A percentile compares a stretch with the other conserved stretches of the same genome.
Evolutionary conservation across 345 rosid genomes (phyloP).

Genomic region (Murraya paniculata): DNA sequence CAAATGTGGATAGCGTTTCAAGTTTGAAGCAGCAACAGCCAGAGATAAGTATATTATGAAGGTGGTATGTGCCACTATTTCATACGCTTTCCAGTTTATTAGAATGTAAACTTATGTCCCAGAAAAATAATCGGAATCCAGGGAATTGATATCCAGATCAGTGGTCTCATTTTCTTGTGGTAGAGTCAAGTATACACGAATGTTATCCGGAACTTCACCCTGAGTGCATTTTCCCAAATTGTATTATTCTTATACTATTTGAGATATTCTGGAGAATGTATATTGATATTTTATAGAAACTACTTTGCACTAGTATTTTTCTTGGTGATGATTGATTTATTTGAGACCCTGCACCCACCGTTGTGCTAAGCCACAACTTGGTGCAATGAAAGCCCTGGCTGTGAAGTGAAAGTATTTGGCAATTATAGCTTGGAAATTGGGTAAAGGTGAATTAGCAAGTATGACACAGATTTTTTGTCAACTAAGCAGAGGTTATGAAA

Average conservation of each 20-base stretch:
- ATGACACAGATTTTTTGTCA: too few species aligned
- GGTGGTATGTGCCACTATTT: neutral
- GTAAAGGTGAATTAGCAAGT: too few species aligned
- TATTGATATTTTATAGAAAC: too few species aligned
- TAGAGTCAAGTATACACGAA: neutral
- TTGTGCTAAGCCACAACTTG: too few species aligned
- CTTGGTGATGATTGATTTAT: too few species aligned
- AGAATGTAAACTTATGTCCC: neutral
- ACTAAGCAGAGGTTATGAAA: too few species aligned
- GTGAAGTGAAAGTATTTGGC: too few species aligned
- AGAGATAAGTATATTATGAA: neutral
- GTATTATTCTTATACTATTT: conserved; percentile 5
- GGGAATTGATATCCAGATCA: neutral
- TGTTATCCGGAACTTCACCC: neutral
- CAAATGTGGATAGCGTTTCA: neutral
- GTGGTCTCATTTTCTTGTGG: neutral
- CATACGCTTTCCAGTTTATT: neutral
- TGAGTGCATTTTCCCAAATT: neutral
- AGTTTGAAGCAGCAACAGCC: neutral
- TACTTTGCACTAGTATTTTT: too few species aligned
- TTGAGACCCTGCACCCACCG: too few species aligned
- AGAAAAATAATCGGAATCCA: neutral
- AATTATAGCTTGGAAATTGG: too few species aligned
- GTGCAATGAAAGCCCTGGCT: too few species aligned
- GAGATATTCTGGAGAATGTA: neutral